phyloP scores from a whole-genome alignment of 352 stramenopile species.

The Phytophthora melonis region DNA sequence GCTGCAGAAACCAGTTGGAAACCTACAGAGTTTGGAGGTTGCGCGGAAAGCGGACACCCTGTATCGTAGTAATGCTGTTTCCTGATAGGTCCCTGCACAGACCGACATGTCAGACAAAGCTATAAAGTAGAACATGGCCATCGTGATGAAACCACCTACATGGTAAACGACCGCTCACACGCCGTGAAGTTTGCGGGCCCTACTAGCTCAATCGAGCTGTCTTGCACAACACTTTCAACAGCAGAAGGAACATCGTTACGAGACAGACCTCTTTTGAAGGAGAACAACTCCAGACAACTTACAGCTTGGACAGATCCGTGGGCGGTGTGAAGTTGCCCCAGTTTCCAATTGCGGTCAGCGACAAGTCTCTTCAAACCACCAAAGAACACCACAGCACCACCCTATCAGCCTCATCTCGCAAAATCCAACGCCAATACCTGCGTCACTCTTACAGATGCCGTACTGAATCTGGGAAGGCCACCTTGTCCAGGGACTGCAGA shows the following conservation, averaged over 20 bases:
- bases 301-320: slow-evolving; percentile 43
- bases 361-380: slow-evolving; percentile 37
- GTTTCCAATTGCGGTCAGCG: slow-evolving; percentile 20
- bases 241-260: not conserved
- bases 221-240: slow-evolving; percentile 24
- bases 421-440: too few species aligned
- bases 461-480: slow-evolving; percentile 25
- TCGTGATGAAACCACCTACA: slow-evolving; percentile 19
- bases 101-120: not conserved
- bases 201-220: slow-evolving; percentile 28
- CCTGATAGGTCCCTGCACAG: slow-evolving; percentile 35
- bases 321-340: slow-evolving; percentile 37
- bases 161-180: slow-evolving; percentile 39
- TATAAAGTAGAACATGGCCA: not conserved
- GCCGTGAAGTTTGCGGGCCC: slow-evolving; percentile 38
- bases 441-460: slow-evolving; percentile 23
- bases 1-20: not conserved
- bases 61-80: slow-evolving; percentile 38
- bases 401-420: not conserved
- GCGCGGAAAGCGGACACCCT: slow-evolving; percentile 39
- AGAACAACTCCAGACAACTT: slow-evolving; percentile 1
- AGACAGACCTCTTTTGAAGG: not conserved
- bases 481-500: slow-evolving; percentile 20
- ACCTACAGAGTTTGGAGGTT: slow-evolving; percentile 38
- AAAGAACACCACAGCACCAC: not conserved